Evolutionary conservation across 495 filamentous ascomycete species (phyloP), one percentile per base, ranked within the genome.

Genomic region (Neurospora sublineolata): DNA sequence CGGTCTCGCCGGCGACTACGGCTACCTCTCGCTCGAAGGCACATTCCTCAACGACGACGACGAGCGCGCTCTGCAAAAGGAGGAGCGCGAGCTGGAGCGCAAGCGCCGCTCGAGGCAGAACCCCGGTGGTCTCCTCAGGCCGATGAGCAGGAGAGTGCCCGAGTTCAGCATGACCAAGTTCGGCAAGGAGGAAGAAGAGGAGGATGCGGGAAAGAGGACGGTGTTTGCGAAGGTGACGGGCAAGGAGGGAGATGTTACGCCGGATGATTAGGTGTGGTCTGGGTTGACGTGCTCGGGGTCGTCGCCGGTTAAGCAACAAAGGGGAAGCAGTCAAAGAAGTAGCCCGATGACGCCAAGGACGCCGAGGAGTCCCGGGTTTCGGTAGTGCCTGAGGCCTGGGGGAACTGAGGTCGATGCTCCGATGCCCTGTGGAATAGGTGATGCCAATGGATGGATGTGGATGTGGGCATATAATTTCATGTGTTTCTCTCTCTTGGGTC

Each of bases 111-210:
- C 64, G 42, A 82, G 73, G 70, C 75, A 80, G 36, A 81, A 75
- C 70, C 71, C 78, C 16, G 73, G 73, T 18, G 79, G 78, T 5
- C 41, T 78, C 2, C 52, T 82, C 23, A 77, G 79, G 33, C 80
- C 78, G 18, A 74, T 82, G 42, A 77, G 80, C 40, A 79, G 81
- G 37, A 78, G 79, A 2, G 73, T 85, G 42, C 79, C 82, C 30
- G 83, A 85, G 70, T 82, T 83, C 69, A 83, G 83, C 76, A 82
- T 85, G 80, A 86, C 84, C 33, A 85, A 79, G 72, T 83, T 86
- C 37, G 80, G 77, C 20, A 74, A 76, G 40, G 81, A 84, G 33
- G 80, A 83, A 14, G 72, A 80, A 67, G 78, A 82, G 71, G 81
- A 83, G 69, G 76, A 82, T 40, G 74, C 42, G 37, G 73, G 71